phyloP scores from a whole-genome alignment of 805 yeast species.

The Myxozyma vanderwaltii region DNA sequence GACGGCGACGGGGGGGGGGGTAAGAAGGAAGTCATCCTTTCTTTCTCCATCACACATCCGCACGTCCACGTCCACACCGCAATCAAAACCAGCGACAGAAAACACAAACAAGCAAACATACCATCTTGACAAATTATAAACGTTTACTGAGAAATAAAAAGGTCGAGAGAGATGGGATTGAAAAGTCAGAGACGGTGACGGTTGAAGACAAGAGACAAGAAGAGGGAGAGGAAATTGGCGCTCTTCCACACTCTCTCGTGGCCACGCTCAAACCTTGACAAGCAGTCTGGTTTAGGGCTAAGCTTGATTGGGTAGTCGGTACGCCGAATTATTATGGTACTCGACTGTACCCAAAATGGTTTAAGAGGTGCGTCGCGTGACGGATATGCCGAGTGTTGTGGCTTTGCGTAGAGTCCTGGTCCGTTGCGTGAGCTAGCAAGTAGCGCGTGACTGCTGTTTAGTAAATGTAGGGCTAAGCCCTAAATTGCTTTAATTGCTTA shows the following conservation, averaged over 20 bases:
- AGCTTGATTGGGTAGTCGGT: neutral
- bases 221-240: neutral
- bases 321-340: neutral
- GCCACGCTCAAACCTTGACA: neutral
- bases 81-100: neutral
- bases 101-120: conserved; percentile 6
- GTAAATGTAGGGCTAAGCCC: conserved; percentile 6
- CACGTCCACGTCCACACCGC: neutral
- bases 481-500: neutral
- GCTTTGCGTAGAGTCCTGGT: neutral
- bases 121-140: conserved; percentile 24
- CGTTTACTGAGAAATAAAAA: neutral
- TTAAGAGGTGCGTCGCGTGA: neutral
- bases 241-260: neutral
- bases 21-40: too few relatives aligned
- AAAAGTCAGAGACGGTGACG: neutral
- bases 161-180: conserved; percentile 5
- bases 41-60: neutral
- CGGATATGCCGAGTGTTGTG: conserved; percentile 1
- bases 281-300: neutral
- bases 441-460: conserved; percentile 2
- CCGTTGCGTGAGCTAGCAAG: neutral
- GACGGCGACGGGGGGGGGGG: too few relatives aligned
- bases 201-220: conserved; percentile 4
- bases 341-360: conserved; percentile 1